Conservation (phyloP, 139 green algal species). For the Micractinium conductrix region DNA sequence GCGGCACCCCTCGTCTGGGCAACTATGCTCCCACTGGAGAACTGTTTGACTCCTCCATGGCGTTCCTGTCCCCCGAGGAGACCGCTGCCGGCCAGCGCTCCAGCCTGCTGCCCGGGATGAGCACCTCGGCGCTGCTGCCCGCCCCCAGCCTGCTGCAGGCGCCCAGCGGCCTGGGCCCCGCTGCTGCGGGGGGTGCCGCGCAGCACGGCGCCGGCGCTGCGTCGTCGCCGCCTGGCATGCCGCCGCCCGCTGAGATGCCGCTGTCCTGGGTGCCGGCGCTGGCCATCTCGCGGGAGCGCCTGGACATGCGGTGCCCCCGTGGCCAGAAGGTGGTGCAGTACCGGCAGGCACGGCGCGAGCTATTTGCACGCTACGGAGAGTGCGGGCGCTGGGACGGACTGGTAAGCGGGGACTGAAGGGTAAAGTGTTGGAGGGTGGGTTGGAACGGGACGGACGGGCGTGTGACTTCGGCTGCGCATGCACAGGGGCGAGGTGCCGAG, state of each 20-base stretch:
- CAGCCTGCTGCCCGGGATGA: neutral
- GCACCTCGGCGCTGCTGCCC: neutral
- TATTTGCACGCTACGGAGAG: slow-evolving; percentile 85
- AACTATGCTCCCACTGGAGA: neutral
- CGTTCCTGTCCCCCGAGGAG: slow-evolving; percentile 11
- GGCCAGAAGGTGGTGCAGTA: slow-evolving; percentile 70
- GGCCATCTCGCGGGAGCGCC: slow-evolving; percentile 68
- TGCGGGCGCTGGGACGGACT: slow-evolving; percentile 85
- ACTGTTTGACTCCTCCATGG: neutral
- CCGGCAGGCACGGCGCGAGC: slow-evolving; percentile 66
- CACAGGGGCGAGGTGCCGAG: too few relatives aligned
- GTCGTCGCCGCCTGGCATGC: too few relatives aligned
- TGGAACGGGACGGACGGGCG: too few relatives aligned
- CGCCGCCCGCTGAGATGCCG: slow-evolving; percentile 64
- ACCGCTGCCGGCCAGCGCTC: neutral
- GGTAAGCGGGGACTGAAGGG: slow-evolving; percentile 50
- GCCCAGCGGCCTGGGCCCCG: neutral
- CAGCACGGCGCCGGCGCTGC: too few relatives aligned
- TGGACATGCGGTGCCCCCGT: slow-evolving; percentile 83
- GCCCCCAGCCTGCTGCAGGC: neutral
- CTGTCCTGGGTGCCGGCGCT: slow-evolving; percentile 80
- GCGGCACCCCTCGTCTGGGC: neutral
- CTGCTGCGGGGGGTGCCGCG: neutral
- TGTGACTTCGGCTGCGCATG: too few relatives aligned
- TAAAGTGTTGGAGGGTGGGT: too few relatives aligned